Percentiles rank a stretch among this genome's conserved stretches.
Conservation (phyloP, 2,329 filamentous ascomycete genomes). For the Penicillium capsulatum region DNA sequence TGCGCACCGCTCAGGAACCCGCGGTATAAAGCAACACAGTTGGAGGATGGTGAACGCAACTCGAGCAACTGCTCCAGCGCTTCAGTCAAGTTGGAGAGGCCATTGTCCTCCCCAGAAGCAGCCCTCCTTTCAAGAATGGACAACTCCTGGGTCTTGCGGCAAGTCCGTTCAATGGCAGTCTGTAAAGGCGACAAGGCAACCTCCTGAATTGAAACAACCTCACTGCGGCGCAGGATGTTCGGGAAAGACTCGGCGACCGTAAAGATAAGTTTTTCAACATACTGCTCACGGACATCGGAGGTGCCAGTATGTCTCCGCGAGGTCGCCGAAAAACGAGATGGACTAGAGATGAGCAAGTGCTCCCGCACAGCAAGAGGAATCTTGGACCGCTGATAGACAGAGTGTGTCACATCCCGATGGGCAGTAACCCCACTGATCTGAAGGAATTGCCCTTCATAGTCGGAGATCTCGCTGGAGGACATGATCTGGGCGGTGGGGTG, state of each 20-base stretch:
- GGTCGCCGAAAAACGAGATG: constrained; percentile 73
- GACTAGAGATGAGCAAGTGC: constrained; percentile 73
- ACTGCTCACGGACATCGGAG: constrained; percentile 64
- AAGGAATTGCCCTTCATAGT: constrained; percentile 86
- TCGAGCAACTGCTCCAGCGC: constrained; percentile 74
- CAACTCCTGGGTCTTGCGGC: constrained; percentile 86
- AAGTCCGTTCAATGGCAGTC: constrained; percentile 84
- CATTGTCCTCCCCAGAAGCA: constrained; percentile 66
- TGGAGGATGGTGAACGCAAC: constrained; percentile 67
- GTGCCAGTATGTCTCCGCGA: constrained; percentile 66
- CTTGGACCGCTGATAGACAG: constrained; percentile 81
- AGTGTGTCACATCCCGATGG: constrained; percentile 75
- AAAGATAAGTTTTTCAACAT: constrained; percentile 78
- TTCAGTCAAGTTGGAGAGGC: constrained; percentile 66
- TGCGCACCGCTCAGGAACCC: constrained; percentile 59
- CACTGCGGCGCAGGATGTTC: constrained; percentile 81
- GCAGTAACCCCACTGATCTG: constrained; percentile 76
- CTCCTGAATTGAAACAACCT: constrained; percentile 68
- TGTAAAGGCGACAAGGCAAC: constrained; percentile 69
- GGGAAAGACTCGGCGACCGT: constrained; percentile 83
- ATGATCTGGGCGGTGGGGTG: constrained; percentile 82
- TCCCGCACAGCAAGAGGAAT: constrained; percentile 81
- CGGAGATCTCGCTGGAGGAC: constrained; percentile 64
- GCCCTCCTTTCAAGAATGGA: constrained; percentile 69
- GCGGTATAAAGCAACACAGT: constrained; percentile 73